phyloP scores from a whole-genome alignment of 176 grass and related monocot species.

The Ensete glaucum region DNA sequence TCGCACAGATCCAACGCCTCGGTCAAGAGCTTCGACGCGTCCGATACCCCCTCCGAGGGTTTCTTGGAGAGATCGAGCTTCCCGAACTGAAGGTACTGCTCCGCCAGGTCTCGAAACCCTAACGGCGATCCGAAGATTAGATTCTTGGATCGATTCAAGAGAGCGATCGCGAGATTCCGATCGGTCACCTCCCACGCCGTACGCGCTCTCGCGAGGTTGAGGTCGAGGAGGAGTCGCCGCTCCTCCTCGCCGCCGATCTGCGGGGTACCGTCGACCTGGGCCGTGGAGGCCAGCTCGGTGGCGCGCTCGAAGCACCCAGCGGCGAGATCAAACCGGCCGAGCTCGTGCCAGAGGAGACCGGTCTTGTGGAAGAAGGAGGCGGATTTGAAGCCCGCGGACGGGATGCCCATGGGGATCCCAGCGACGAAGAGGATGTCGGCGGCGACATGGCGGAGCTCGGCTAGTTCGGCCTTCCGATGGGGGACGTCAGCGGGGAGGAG shows the following conservation, averaged over 20 bases:
- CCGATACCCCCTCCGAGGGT: conserved; percentile 27
- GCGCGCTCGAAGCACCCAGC: conserved; percentile 85
- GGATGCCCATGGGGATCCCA: conserved; percentile 36
- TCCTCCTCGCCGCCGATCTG: conserved; percentile 32
- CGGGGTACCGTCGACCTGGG: background rate
- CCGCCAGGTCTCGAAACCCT: conserved; percentile 45
- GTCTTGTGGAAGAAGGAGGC: conserved; percentile 69
- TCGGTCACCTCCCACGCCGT: conserved; percentile 52
- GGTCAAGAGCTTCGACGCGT: conserved; percentile 61
- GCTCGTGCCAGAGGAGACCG: conserved; percentile 65
- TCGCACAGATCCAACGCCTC: conserved; percentile 89
- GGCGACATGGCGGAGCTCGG: conserved; percentile 67
- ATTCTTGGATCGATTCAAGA: conserved; percentile 65
- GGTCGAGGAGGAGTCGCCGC: conserved; percentile 33
- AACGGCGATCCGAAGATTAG: conserved; percentile 37
- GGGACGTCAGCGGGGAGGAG: conserved; percentile 12
- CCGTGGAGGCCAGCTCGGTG: conserved; percentile 44
- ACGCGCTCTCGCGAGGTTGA: conserved; percentile 58
- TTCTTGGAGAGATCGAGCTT: conserved; percentile 40
- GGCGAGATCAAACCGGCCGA: conserved; percentile 56
- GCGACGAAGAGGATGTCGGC: conserved; percentile 62
- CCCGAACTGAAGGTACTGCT: conserved; percentile 55
- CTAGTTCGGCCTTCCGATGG: conserved; percentile 20
- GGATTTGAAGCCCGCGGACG: conserved; percentile 45
- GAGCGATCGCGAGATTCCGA: conserved; percentile 56